phyloP scores from a whole-genome alignment of 202 grass and related monocot genomes.

The Saccharum hybrid region DNA sequence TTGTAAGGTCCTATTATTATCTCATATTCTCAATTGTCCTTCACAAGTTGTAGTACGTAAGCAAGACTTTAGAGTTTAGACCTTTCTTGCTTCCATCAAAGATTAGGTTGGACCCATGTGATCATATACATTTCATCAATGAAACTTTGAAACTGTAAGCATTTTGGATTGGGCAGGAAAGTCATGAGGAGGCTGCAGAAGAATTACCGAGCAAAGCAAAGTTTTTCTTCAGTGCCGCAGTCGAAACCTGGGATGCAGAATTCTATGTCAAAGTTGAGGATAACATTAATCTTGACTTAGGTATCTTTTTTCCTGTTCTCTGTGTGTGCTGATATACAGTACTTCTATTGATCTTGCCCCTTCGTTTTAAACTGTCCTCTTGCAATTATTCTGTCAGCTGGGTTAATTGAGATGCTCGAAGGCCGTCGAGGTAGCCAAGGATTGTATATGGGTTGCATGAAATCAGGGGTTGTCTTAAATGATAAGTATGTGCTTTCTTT shows the following conservation, averaged over 20 bases:
- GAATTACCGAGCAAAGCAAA: conserved; percentile 88
- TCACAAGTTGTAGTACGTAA: conserved; percentile 10
- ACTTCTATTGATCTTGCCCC: conserved; percentile 28
- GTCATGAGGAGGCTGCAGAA: conserved; percentile 86
- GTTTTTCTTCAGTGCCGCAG: conserved; percentile 80
- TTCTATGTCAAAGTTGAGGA: conserved; percentile 97
- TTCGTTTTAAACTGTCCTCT: background rate
- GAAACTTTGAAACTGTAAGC: background rate
- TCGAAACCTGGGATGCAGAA: conserved; percentile 92
- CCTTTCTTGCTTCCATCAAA: background rate
- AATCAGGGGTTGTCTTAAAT: conserved; percentile 78
- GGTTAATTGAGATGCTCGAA: conserved; percentile 91
- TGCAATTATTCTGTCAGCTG: conserved; percentile 57
- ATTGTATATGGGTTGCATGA: conserved; percentile 99
- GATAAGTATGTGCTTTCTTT: conserved; percentile 75
- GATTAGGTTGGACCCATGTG: background rate
- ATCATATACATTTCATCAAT: background rate
- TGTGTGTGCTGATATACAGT: background rate
- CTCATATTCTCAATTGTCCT: conserved; percentile 28
- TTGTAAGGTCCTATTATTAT: conserved; percentile 67
- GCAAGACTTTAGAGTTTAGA: conserved; percentile 22
- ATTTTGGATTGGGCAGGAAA: conserved; percentile 61
- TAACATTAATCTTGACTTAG: conserved; percentile 86
- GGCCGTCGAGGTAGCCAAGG: conserved; percentile 57
- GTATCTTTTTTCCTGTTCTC: conserved; percentile 46